Percentiles rank a stretch among this genome's conserved stretches.
These are phyloP conservation scores for Discostella pseudostelligera DNA, from an alignment of 108 stramenopile species.

Conservation along the genomic window DNA sequence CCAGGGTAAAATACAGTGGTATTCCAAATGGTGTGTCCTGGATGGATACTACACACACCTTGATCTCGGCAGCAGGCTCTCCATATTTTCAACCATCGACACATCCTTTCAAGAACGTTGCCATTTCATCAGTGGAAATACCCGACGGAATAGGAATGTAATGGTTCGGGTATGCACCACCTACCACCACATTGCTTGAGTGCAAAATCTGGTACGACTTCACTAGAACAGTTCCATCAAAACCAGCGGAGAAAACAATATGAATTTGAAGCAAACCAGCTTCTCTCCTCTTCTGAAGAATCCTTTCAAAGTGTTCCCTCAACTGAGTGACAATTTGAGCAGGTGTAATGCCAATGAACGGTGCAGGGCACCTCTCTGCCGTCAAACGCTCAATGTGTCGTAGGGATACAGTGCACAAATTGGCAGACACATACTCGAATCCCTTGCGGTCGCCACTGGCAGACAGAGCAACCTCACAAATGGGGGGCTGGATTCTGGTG, in stretches of 20 bases:
- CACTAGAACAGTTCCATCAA: conserved; percentile 8
- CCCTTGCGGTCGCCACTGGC: not conserved
- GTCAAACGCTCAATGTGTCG: not conserved
- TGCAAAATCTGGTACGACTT: not conserved
- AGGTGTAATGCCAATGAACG: not conserved
- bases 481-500: too few species aligned
- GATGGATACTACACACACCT: conserved; percentile 18
- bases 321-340: not conserved
- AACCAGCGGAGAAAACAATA: conserved; percentile 7
- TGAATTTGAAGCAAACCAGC: not conserved
- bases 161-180: conserved; percentile 25
- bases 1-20: conserved; percentile 7
- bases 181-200: conserved; percentile 8
- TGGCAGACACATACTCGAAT: conserved; percentile 3
- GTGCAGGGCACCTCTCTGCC: not conserved
- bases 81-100: conserved; percentile 11
- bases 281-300: not conserved
- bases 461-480: not conserved
- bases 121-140: not conserved
- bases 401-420: not conserved
- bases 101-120: conserved; percentile 4
- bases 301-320: not conserved
- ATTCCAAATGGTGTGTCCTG: conserved; percentile 19
- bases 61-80: conserved; percentile 13
- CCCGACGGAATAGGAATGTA: not conserved